Conservation (phyloP, 192 early-diverging fungal species). For the Rhizophlyctis rosea region DNA sequence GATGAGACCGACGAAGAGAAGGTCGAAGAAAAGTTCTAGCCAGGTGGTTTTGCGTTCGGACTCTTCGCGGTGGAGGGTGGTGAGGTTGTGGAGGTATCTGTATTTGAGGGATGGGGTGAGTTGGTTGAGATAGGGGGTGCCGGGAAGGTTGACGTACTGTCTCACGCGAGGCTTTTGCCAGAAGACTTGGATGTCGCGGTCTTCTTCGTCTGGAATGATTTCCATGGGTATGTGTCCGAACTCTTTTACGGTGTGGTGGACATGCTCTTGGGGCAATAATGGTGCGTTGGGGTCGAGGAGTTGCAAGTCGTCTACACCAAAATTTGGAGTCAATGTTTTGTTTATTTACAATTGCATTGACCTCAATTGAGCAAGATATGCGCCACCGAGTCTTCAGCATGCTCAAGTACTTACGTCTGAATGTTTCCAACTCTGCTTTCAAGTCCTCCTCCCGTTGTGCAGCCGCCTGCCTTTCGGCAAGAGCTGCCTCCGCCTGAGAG, state of each 20-base stretch:
- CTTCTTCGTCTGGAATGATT: background rate
- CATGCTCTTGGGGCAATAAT: background rate
- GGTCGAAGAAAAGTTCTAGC: constrained; percentile 7
- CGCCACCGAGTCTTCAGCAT: too few species aligned
- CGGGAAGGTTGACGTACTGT: too few species aligned
- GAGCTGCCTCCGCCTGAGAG: background rate
- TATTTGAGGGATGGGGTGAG: too few species aligned
- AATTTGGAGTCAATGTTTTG: too few species aligned
- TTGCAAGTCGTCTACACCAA: background rate
- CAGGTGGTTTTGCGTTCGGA: constrained; percentile 2
- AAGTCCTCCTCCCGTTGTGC: background rate
- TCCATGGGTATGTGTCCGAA: constrained; percentile 2
- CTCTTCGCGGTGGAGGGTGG: background rate
- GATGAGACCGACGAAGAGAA: constrained; percentile 1
- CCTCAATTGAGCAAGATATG: too few species aligned
- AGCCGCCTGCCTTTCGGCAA: background rate
- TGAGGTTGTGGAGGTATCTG: background rate
- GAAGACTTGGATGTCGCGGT: background rate
- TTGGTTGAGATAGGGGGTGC: too few species aligned
- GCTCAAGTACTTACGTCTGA: too few species aligned
- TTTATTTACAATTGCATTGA: too few species aligned
- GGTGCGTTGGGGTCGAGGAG: background rate
- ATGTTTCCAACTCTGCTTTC: background rate
- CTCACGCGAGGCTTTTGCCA: constrained; percentile 5
- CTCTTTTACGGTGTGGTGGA: background rate